Evolutionary conservation across 23 red algal species (phyloP), one percentile per base, ranked within the genome.

Genomic region (Agarophyton chilense): DNA sequence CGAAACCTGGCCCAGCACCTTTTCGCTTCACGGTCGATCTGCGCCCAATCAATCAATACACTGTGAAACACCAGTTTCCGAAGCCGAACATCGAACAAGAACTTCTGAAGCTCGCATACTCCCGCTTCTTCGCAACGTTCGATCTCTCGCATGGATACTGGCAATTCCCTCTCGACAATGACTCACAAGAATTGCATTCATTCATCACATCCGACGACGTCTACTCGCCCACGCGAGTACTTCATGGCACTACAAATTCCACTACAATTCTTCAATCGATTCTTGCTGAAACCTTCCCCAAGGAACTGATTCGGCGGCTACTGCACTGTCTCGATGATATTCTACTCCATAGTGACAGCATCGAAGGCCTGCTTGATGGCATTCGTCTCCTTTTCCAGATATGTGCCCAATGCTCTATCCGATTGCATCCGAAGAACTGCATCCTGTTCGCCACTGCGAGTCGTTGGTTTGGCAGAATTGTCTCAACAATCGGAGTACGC

Each of bases 61-160:
- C 47, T 12, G 32, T 72, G 22, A 45, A 70, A 21, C 64, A 72
- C 53, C 42, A 52, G 50, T 86, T 53, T 52, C 82, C 65, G 61
- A 86, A 53, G 40, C 82, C 31, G 5, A 86, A 72, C 10, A 43
- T 86, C 58, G 82, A 70, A 25, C 61, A 86, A 25, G 82, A 72
- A 55, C 41, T 36, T 12, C 24, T 46, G 21, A 86, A 86, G 25
- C 18, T 86, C 22, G 45, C 41, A 29, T 5, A 28, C 40, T 86
- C 82, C 61, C 53, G 52, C 12, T 70, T 50, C 64, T 86, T 72
- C 45, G 58, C 46, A 16, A 72, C 35, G 12, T 72, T 86, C 52
- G 32, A 86, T 73, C 40, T 49, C 44, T 70, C 24, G 13, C 38
- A 86, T 33, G 62, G 82, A 29, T 72, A 86, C 25, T 73, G 82